Percentiles rank a stretch among this genome's conserved stretches.
Evolutionary conservation across 805 yeast species (phyloP).

Genomic region (Candida nanaspora): DNA sequence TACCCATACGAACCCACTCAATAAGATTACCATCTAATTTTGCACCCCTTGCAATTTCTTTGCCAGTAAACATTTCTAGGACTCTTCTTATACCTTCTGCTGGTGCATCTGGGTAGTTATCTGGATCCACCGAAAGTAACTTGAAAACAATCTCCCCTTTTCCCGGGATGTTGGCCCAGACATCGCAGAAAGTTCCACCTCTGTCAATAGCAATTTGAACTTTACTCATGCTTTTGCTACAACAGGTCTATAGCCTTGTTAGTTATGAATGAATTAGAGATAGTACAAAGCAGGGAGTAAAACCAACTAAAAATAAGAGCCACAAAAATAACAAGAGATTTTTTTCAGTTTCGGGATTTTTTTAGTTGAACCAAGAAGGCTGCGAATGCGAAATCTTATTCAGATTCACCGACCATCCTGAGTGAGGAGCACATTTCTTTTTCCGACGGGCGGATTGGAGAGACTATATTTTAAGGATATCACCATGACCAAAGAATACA

Average conservation of each 20-base stretch:
- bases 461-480: no score
- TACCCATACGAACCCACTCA: slow-evolving; percentile 20
- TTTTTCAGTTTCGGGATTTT: no score
- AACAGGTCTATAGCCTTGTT: neutral
- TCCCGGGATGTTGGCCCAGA: slow-evolving; percentile 36
- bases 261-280: no score
- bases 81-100: slow-evolving; percentile 19
- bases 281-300: no score
- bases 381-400: no score
- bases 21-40: slow-evolving; percentile 13
- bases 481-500: no score
- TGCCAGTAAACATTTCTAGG: slow-evolving; percentile 11
- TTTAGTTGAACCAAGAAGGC: no score
- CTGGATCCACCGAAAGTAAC: slow-evolving; percentile 18
- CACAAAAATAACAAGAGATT: no score
- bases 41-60: slow-evolving; percentile 10
- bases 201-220: slow-evolving; percentile 11
- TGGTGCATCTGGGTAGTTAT: slow-evolving; percentile 19
- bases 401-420: no score
- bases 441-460: no score
- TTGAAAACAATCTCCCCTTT: slow-evolving; percentile 29
- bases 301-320: no score
- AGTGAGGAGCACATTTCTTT: no score
- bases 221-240: neutral
- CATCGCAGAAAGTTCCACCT: slow-evolving; percentile 43